Conservation (phyloP, 345 rosid genomes). For the Euphorbia peplus region DNA sequence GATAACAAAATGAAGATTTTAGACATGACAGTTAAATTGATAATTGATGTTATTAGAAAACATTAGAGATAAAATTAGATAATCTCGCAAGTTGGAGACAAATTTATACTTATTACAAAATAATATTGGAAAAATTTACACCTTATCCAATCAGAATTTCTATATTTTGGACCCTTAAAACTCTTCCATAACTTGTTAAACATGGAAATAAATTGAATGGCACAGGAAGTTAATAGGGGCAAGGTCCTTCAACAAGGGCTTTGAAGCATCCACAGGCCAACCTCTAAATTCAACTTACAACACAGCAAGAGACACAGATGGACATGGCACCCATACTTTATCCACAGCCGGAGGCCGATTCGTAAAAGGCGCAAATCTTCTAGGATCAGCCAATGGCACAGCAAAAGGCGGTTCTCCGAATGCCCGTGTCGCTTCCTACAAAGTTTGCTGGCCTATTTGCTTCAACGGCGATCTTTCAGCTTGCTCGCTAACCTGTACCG, state of each 20-base stretch:
- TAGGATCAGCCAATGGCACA: slow-evolving; percentile 18
- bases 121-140: too few species aligned
- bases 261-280: background rate
- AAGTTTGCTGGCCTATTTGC: slow-evolving; percentile 15
- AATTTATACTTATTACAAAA: too few species aligned
- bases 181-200: too few species aligned
- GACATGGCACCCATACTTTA: slow-evolving; percentile 28
- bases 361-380: slow-evolving; percentile 18
- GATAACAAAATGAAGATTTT: too few species aligned
- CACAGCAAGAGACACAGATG: slow-evolving; percentile 15
- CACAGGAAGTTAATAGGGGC: slow-evolving; percentile 26
- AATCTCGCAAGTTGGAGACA: too few species aligned
- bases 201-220: too few species aligned
- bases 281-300: background rate
- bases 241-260: slow-evolving; percentile 24
- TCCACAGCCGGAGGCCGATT: slow-evolving; percentile 21
- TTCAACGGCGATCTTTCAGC: too few species aligned
- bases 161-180: too few species aligned
- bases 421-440: slow-evolving; percentile 20
- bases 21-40: too few species aligned
- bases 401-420: slow-evolving; percentile 23
- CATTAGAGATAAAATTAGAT: too few species aligned
- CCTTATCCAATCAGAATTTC: too few species aligned
- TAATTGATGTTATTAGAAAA: too few species aligned
- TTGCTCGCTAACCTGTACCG: background rate